These are phyloP conservation scores for Entomortierella beljakovae DNA, from an alignment of 192 early-diverging fungal genomes.

Conservation along the genomic window DNA sequence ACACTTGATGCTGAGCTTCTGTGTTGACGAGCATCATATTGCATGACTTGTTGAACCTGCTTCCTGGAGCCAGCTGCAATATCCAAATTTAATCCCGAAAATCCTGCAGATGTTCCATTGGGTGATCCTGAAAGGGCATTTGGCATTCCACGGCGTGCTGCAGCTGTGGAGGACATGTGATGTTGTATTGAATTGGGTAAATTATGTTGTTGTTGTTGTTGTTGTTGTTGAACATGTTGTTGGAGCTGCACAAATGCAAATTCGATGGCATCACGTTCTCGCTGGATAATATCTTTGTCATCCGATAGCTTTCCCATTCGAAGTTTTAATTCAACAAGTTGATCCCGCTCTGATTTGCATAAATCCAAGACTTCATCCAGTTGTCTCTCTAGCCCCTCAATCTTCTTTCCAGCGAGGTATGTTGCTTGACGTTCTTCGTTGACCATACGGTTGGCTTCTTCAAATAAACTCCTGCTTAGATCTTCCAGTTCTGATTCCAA, in stretches of 20 bases:
- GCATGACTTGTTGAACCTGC: constrained; percentile 37
- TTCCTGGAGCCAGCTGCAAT: constrained; percentile 26
- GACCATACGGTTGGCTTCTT: constrained; percentile 56
- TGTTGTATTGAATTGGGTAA: constrained; percentile 27
- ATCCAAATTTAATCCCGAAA: constrained; percentile 15
- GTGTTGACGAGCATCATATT: constrained; percentile 39
- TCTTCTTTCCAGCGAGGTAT: constrained; percentile 32
- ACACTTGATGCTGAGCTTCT: constrained; percentile 47
- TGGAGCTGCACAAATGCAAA: constrained; percentile 41
- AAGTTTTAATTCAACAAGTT: constrained; percentile 45
- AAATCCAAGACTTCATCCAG: constrained; percentile 52
- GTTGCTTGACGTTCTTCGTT: constrained; percentile 47
- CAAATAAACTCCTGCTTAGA: constrained; percentile 45
- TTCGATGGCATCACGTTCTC: constrained; percentile 40
- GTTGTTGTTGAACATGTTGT: constrained; percentile 28
- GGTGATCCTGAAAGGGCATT: neutral
- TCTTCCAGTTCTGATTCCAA: constrained; percentile 52
- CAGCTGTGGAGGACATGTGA: constrained; percentile 45
- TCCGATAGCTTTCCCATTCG: constrained; percentile 50
- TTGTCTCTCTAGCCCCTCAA: constrained; percentile 36
- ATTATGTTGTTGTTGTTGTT: constrained; percentile 22
- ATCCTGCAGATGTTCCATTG: neutral
- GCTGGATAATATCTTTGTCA: constrained; percentile 39
- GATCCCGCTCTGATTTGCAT: constrained; percentile 49
- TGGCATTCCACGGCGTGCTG: constrained; percentile 43